Evolutionary conservation across 441 rosid species (phyloP), one percentile per base, ranked within the genome.

Genomic region (Metrosideros polymorpha): DNA sequence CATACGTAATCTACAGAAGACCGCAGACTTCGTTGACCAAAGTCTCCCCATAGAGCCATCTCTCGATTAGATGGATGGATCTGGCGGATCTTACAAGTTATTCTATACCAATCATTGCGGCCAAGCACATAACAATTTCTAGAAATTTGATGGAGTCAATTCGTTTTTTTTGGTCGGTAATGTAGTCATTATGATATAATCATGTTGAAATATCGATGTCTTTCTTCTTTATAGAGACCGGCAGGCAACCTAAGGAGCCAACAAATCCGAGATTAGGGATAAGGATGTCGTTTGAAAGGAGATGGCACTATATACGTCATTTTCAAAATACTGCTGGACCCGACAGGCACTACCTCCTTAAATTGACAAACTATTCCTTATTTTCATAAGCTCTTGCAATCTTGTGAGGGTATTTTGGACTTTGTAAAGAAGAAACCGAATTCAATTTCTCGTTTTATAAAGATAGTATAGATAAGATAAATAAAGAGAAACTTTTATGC

Each of bases 231-330:
- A 39, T 22, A 10, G 10, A 22, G n/a, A 39, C 45, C 5, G 47
- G 79, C 47, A 39, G 0, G 9, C n/a, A 24, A 71, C 22, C 49
- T 0, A 19, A 5, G 27, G 0, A 0, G 27, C 27, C 45, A 35
- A 66, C 14, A 66, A 66, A 66, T 66, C 27, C 12, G 0, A 19
- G 77, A 39, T 14, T 9, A 3, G 1, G 1, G 8, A 71, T 71
- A 19, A 39, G 5, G 6, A 71, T 39, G n/a, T 13, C 49, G 0
- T 71, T 39, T 39, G 17, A 43, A 71, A 22, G n/a, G 45, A 39
- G 79, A 71, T 10, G n/a, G 4, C 49, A 0, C 47, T 5, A 6
- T 22, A 25, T 10, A 71, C 2, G 9, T 71, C 3, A 6, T 39
- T 71, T 39, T 71, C 17, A 13, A 66, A 22, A 10, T 12, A 12